Conservation (phyloP, 192 early-diverging fungal genomes). For the Cladochytrium replicatum region DNA sequence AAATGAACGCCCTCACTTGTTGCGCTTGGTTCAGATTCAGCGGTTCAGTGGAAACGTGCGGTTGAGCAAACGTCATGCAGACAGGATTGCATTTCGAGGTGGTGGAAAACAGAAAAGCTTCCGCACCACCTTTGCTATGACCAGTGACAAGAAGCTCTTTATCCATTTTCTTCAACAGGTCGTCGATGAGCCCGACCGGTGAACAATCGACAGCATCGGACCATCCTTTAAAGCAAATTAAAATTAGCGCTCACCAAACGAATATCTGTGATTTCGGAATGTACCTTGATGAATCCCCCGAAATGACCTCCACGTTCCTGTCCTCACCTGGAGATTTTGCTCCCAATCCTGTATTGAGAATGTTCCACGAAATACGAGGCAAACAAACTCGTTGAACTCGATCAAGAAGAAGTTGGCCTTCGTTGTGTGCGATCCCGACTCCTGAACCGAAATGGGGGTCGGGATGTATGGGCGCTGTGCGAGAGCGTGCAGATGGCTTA, state of each 20-base stretch:
- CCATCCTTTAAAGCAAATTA: neutral
- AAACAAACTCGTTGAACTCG: neutral
- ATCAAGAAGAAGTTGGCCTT: neutral
- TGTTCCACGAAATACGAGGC: neutral
- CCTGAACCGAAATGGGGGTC: neutral
- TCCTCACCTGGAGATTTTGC: neutral
- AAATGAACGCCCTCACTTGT: neutral
- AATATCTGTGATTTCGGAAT: neutral
- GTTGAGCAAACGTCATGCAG: neutral
- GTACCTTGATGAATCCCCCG: neutral
- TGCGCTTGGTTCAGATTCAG: neutral
- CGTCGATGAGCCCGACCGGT: neutral
- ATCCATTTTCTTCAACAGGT: neutral
- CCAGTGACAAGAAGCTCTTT: neutral
- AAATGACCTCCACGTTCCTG: neutral
- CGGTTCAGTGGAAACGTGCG: neutral
- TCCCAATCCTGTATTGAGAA: neutral
- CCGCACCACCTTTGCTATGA: neutral
- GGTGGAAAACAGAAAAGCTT: neutral
- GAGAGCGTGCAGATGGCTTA: neutral
- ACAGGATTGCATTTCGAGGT: neutral
- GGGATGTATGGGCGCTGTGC: neutral
- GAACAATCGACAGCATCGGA: neutral
- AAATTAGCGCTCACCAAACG: neutral
- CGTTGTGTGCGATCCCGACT: neutral